Conservation (phyloP, 257 asterid species). For the Leptodermis oblonga region DNA sequence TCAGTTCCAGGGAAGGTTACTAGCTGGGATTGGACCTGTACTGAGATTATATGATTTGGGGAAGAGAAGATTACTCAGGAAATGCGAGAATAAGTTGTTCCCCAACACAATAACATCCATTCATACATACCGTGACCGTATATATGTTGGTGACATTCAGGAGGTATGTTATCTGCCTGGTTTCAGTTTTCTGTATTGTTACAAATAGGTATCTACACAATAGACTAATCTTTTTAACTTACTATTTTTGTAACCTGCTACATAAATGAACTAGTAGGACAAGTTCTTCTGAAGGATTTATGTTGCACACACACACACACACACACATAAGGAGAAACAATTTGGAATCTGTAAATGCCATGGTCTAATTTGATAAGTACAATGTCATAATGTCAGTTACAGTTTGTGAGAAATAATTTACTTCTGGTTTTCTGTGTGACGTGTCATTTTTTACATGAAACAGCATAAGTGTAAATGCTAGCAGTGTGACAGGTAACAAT, state of each 20-base stretch:
- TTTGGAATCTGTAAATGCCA: not conserved
- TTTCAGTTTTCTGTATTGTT: not conserved
- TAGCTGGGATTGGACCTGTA: conserved; percentile 89
- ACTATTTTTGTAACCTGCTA: not conserved
- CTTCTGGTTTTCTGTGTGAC: no score
- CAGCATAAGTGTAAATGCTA: not conserved
- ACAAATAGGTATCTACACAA: no score
- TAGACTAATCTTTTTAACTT: not conserved
- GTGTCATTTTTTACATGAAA: no score
- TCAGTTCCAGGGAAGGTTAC: conserved; percentile 92
- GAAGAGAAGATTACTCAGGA: conserved; percentile 78
- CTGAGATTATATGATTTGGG: conserved; percentile 97
- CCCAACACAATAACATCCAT: conserved; percentile 84
- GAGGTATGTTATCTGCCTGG: conserved; percentile 55
- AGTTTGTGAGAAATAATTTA: no score
- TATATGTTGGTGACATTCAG: conserved; percentile 98
- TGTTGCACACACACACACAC: no score
- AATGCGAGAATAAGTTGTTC: conserved; percentile 93
- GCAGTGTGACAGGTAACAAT: not conserved
- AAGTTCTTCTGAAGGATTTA: not conserved
- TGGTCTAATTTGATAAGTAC: not conserved
- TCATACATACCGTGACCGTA: conserved; percentile 92
- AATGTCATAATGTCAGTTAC: no score
- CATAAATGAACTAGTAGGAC: not conserved
- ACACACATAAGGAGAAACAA: not conserved